Evolutionary conservation across 2,329 filamentous ascomycete species (phyloP), one percentile per base, ranked within the genome.

Genomic region (Huntiella omanensis): DNA sequence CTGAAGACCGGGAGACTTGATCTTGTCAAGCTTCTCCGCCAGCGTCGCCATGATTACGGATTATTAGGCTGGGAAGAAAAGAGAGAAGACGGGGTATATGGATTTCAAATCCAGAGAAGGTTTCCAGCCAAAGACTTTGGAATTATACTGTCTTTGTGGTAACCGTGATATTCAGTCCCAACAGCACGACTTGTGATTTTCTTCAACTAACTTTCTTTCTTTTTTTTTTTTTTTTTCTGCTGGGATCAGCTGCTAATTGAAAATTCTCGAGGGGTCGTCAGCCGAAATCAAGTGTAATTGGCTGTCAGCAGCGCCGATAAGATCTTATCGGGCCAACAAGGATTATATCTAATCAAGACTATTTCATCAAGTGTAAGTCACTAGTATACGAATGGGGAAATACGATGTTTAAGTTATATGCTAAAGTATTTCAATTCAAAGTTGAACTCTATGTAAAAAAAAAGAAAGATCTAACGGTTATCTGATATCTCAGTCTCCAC

Each of bases 11-110:
- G 91, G 91, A 59, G 83, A 91, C 65, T 91, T 83, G 63, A 96
- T 95, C 74, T 92, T 95, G 67, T 88, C 83, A 61, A 98, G 76
- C 70, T 86, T 92, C 69, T 94, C 88, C 61, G 82, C 77, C 58
- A 96, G 58, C 53, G 69, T 66, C 55, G 65, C 62, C 70, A 73
- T 73, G 28, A 28, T 47, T 50, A 45, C 45, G 48, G 48, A 47
- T 37, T 16, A 43, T 33, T 17, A 4, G 15, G 12, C 43, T 60
- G 53, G 55, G 16, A 40, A 38, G 28, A 35, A 10, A 13, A n/a
- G n/a, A 32, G 15, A 41, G 19, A 33, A 34, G 19, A 40, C 16
- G 15, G 41, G 41, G 34, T 6, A 39, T 33, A 35, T 13, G 32
- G 12, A 34, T 15, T 7, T 15, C 8, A 43, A 42, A 45, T 8